A percentile compares a stretch with the other conserved stretches of the same genome.
Conservation (phyloP, 192 early-diverging fungal species). For the Rhizophagus prolifer region DNA sequence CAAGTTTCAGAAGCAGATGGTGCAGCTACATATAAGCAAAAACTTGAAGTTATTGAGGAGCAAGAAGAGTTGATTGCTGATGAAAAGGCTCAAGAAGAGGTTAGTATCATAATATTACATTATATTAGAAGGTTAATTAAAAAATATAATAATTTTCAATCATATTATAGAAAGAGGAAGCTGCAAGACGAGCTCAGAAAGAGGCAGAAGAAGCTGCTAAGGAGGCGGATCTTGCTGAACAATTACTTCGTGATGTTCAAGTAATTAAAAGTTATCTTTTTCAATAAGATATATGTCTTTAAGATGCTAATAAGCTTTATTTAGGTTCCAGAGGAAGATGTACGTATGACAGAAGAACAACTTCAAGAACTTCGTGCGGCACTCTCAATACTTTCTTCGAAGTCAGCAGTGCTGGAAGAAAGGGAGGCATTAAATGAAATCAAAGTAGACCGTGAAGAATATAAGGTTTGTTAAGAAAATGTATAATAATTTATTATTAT, state of each 20-base stretch:
- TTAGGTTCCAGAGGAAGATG: conserved; percentile 38
- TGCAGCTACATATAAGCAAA: conserved; percentile 87
- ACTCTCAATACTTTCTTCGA: conserved; percentile 53
- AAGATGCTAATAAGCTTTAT: background rate
- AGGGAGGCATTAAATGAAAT: conserved; percentile 62
- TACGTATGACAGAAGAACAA: conserved; percentile 56
- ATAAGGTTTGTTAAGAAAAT: conserved; percentile 38
- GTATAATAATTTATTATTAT: too few species aligned
- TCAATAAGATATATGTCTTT: too few species aligned
- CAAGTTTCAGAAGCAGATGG: conserved; percentile 87
- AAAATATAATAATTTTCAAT: too few species aligned
- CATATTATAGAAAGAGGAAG: conserved; percentile 53
- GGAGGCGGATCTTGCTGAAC: conserved; percentile 25
- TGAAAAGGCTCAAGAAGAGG: conserved; percentile 83
- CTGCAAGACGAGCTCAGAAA: conserved; percentile 57
- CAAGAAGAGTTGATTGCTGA: conserved; percentile 97
- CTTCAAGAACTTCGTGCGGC: conserved; percentile 58
- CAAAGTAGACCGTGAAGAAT: conserved; percentile 60
- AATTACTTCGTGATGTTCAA: background rate
- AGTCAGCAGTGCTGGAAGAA: conserved; percentile 60
- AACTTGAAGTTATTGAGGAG: conserved; percentile 89
- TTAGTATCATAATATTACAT: background rate
- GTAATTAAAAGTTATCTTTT: background rate
- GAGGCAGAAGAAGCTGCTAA: conserved; percentile 54
- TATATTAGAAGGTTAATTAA: too few species aligned